Percentiles rank a stretch among this genome's conserved stretches.
phyloP scores from a whole-genome alignment of 2,329 filamentous ascomycete genomes.

The Aspergillus jensenii region DNA sequence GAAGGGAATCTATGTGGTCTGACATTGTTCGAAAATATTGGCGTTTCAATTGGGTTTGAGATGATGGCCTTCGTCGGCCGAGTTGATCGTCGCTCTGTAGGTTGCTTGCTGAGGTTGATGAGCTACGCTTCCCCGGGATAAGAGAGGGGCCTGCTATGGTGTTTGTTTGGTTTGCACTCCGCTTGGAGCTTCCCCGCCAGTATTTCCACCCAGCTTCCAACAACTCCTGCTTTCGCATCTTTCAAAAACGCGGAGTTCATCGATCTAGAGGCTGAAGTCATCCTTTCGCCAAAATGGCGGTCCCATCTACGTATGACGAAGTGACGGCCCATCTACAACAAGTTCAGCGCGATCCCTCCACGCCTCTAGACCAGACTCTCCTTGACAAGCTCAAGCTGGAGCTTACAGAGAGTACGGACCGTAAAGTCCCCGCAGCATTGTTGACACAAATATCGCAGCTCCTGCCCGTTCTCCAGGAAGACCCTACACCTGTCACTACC shows the following conservation, averaged over 20 bases:
- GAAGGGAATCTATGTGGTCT: conserved; percentile 54
- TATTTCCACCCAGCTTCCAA: not conserved
- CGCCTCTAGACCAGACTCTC: conserved; percentile 47
- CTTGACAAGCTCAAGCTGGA: conserved; percentile 53
- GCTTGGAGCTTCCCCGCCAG: conserved; percentile 24
- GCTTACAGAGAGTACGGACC: conserved; percentile 37
- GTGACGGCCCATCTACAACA: conserved; percentile 45
- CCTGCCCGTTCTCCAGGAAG: conserved; percentile 55
- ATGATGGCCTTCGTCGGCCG: not conserved
- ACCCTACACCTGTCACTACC: conserved; percentile 55
- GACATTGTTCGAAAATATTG: conserved; percentile 45
- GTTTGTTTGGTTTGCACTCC: conserved; percentile 34
- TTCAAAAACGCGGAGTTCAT: not conserved
- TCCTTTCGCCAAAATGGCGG: conserved; percentile 26
- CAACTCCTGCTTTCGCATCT: not conserved
- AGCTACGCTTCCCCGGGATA: not conserved
- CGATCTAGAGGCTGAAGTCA: not conserved
- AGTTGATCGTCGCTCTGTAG: not conserved
- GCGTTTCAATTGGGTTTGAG: not conserved
- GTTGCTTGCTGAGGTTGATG: not conserved
- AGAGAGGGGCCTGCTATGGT: conserved; percentile 24
- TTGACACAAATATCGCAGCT: conserved; percentile 51
- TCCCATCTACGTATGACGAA: conserved; percentile 35
- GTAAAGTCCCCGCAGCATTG: conserved; percentile 37
- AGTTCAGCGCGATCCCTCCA: conserved; percentile 46